Evolutionary conservation across 2,329 filamentous ascomycete genomes (phyloP), one percentile per base, ranked within the genome.

Genomic region (Rhinocladiella mackenziei): DNA sequence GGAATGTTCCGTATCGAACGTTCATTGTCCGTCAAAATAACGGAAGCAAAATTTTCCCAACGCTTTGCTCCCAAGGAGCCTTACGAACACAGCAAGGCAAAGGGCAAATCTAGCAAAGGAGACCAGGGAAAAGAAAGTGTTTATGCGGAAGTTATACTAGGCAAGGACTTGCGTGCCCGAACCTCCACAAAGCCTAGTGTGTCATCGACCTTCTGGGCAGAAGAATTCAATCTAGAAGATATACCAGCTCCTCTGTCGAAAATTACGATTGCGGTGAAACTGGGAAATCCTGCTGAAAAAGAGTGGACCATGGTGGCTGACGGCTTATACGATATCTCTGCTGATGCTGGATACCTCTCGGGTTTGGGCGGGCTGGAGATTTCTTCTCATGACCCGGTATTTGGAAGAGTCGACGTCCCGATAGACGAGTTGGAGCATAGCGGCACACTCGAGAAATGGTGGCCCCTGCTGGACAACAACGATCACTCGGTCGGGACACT

Each of bases 371-470:
- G 72, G 35, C 62, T 73, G 22, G 69, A 73, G 46, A 61, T 74
- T 14, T 66, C 69, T 26, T 67, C 70, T 8, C 65, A 71, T 39
- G 71, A 73, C 53, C 60, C 68, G 22, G 64, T 65, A 4, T 69
- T 65, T 45, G 71, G 71, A 26, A 76, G 75, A 50, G 83, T 95
- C n/a, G 87, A 95, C 55, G 78, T 96, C 20, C 77, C 82, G 14
- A 70, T 96, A 5, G 83, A 89, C 46, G 84, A 89, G 51, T 65
- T 95, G 11, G 86, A 91, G 26, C 75, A 79, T 0, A 83, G 82
- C 11, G 84, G 84, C 58, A 85, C 91, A 45, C 76, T 83, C 23
- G 91, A 97, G 64, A 84, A 89, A 58, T 96, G 91, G 91, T 84
- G 88, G 71, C 84, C 83, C 11, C 79, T 95, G 15, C 67, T 83